These are phyloP conservation scores for Botryotinia convoluta DNA, from an alignment of 2,329 filamentous ascomycete genomes.

Conservation along the genomic window DNA sequence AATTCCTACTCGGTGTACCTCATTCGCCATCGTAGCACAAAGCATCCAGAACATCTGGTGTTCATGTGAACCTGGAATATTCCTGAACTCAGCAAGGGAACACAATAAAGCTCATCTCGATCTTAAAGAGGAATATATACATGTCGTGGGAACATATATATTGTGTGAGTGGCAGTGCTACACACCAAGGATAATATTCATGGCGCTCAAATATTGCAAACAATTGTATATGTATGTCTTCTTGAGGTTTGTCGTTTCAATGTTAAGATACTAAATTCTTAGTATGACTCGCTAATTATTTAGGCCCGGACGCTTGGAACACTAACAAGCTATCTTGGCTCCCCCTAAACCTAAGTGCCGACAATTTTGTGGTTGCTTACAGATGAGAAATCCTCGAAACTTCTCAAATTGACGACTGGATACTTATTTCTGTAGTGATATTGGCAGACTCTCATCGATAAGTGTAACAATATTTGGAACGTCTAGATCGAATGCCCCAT, in stretches of 20 bases:
- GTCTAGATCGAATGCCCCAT: neutral
- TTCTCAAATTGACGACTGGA: neutral
- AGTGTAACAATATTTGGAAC: neutral
- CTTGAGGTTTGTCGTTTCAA: neutral
- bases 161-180: neutral
- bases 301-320: neutral
- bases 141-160: neutral
- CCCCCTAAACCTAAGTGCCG: neutral
- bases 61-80: neutral
- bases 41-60: neutral
- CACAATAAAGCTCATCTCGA: neutral
- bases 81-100: neutral
- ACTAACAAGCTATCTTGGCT: neutral
- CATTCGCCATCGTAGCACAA: conserved; percentile 4
- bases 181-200: neutral
- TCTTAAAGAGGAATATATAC: neutral
- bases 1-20: conserved; percentile 9
- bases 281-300: conserved; percentile 11
- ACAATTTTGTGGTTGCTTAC: neutral
- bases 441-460: neutral
- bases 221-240: neutral
- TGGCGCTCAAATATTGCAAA: neutral
- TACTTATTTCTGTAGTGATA: neutral
- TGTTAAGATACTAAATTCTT: conserved; percentile 5
- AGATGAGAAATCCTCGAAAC: neutral